These are phyloP conservation scores for Ogataea methanolica DNA, from an alignment of 805 yeast genomes.

Conservation along the genomic window DNA sequence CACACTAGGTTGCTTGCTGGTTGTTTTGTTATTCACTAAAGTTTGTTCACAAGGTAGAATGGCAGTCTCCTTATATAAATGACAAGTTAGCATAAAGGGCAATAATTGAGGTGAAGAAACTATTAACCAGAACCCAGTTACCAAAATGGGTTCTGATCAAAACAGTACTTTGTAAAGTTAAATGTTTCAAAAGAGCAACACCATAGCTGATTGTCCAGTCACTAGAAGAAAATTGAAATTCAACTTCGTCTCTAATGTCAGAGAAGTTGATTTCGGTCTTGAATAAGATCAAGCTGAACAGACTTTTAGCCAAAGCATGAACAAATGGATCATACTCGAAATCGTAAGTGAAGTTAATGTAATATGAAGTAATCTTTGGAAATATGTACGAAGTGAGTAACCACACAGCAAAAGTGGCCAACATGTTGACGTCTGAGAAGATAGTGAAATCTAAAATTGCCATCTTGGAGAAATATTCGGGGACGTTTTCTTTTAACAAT, in stretches of 20 bases:
- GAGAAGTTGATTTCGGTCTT: conserved; percentile 22
- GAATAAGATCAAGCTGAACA: conserved; percentile 35
- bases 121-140: conserved; percentile 41
- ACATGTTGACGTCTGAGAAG: conserved; percentile 27
- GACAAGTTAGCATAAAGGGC: conserved; percentile 43
- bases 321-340: conserved; percentile 51
- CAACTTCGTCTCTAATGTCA: conserved; percentile 26
- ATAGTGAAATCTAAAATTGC: conserved; percentile 35
- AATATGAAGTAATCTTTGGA: conserved; percentile 44
- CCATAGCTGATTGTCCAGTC: conserved; percentile 25
- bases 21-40: neutral
- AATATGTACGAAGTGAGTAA: conserved; percentile 32
- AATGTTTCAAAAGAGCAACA: conserved; percentile 17
- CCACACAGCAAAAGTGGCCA: conserved; percentile 39
- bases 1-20: neutral
- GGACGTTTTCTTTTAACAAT: conserved; percentile 20
- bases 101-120: conserved; percentile 40
- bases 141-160: conserved; percentile 41
- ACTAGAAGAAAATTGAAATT: conserved; percentile 26
- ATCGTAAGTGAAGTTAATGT: conserved; percentile 50
- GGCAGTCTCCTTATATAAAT: conserved; percentile 19
- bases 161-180: conserved; percentile 30
- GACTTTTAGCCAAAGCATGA: conserved; percentile 40
- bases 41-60: neutral
- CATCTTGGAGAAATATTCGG: conserved; percentile 7